Conservation (phyloP, 495 filamentous ascomycete species). For the Tuber magnatum region DNA sequence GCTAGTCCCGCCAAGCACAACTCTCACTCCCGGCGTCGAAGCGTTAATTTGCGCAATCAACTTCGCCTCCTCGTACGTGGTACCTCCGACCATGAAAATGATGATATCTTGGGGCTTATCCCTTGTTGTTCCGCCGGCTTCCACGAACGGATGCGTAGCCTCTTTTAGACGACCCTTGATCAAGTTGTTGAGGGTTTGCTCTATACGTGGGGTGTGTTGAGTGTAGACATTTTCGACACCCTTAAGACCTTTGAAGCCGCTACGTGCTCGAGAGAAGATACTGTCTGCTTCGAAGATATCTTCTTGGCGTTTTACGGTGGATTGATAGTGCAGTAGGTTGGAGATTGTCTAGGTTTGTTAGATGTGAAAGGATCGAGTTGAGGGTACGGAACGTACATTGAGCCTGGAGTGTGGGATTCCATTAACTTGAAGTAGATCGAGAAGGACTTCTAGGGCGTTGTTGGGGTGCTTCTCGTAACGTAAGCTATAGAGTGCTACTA, state of each 20-base stretch:
- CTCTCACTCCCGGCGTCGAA: conserved; percentile 74
- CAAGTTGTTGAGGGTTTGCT: conserved; percentile 79
- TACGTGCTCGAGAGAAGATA: conserved; percentile 81
- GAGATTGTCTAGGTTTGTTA: conserved; percentile 24
- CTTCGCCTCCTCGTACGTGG: conserved; percentile 94
- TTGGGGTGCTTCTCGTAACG: conserved; percentile 81
- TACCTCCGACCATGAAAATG: conserved; percentile 85
- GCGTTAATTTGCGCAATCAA: conserved; percentile 88
- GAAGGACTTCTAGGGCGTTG: conserved; percentile 68
- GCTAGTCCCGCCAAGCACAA: conserved; percentile 78
- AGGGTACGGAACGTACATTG: conserved; percentile 43
- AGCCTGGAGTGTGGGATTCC: conserved; percentile 42
- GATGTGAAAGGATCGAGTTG: conserved; percentile 44
- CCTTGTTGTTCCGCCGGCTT: conserved; percentile 70
- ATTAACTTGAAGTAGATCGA: conserved; percentile 70
- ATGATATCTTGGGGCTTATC: conserved; percentile 97
- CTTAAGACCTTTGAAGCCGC: conserved; percentile 88
- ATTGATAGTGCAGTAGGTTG: conserved; percentile 28
- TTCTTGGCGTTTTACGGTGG: conserved; percentile 37
- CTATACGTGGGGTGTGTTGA: conserved; percentile 84
- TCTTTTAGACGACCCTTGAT: conserved; percentile 83
- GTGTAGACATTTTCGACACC: conserved; percentile 99
- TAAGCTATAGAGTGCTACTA: conserved; percentile 86
- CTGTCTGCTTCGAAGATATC: conserved; percentile 88
- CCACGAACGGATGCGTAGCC: conserved; percentile 83